Evolutionary conservation across 192 early-diverging fungal genomes (phyloP), one percentile per base, ranked within the genome.

Genomic region (Coemansia sp.): DNA sequence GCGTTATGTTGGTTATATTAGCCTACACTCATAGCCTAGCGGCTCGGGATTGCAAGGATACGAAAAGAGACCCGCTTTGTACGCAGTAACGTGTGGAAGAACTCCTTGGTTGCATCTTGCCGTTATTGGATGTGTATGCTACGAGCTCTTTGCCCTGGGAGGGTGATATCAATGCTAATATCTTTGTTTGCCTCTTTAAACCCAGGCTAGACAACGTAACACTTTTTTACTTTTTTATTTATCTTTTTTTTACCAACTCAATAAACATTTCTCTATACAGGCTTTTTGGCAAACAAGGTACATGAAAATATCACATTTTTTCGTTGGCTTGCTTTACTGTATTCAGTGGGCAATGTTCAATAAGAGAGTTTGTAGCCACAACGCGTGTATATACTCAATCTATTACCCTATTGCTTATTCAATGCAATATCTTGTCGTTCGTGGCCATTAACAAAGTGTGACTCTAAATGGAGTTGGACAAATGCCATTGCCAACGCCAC

Each of bases 1-100:
- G 43, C 41, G 18, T 76, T 6, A 33, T 70, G 10, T 22, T 66
- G 11, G 29, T 62, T 50, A 40, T 65, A 7, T 43, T 47, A 29
- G 64, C 64, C 64, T 66, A 61, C 31, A 49, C 61, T 16, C 38
- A 55, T 1, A 43, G 40, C 12, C 3, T 67, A 3, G 73, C 67
- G 10, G 55, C 66, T 9, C 70, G 75, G 27, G 81, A 83, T 44
- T 83, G 81, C 68, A 83, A 77, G 62, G 73, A 69, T 11, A 82
- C 80, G 20, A 67, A 55, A n/a, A 83, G 66, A 64, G 81, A 83
- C 36, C 81, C 81, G 31, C 63, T 83, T 3, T 83, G 81, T 61
- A 83, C 81, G n/a, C 58, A 60, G 22, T 76, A 46, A 40, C 16
- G 33, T 13, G 43, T 10, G 29, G 43, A 27, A 49, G 16, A 49